A percentile compares a stretch with the other conserved stretches of the same genome.
These are phyloP conservation scores for Sclerotinia sclerotiorum DNA, from an alignment of 2,329 filamentous ascomycete species.

Conservation along the genomic window DNA sequence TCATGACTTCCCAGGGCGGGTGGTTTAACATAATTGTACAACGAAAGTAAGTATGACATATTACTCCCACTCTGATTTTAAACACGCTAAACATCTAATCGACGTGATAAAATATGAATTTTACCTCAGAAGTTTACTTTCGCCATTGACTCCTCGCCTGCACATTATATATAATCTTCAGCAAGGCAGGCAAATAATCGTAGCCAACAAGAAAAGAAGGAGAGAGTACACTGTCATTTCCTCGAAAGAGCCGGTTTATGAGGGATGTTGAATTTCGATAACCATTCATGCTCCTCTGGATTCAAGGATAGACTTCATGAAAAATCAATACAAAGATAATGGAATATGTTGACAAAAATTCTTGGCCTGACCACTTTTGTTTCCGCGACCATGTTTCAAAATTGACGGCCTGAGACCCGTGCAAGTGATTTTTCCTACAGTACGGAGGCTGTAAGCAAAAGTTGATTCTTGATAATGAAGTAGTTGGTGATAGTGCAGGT, in stretches of 20 bases:
- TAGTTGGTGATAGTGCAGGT: not conserved
- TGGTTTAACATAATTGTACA: not conserved
- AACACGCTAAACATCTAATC: not conserved
- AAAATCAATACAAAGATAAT: not conserved
- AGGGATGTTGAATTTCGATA: not conserved
- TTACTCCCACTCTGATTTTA: rapidly evolving
- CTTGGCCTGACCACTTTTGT: not conserved
- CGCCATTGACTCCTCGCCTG: not conserved
- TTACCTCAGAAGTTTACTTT: not conserved
- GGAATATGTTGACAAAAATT: not conserved
- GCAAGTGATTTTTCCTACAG: not conserved
- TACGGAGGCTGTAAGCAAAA: not conserved
- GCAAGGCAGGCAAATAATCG: not conserved
- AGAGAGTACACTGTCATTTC: not conserved
- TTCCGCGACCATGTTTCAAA: not conserved
- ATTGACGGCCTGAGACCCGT: not conserved
- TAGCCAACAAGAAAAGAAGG: not conserved
- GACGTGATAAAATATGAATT: not conserved
- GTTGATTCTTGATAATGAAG: not conserved
- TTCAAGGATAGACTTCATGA: not conserved
- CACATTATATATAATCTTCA: not conserved
- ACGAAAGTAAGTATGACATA: not conserved
- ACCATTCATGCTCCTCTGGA: not conserved
- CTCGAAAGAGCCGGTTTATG: not conserved
- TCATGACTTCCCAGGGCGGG: not conserved